Conservation (phyloP, 2,329 filamentous ascomycete species). For the Bipolaris sorokiniana region DNA sequence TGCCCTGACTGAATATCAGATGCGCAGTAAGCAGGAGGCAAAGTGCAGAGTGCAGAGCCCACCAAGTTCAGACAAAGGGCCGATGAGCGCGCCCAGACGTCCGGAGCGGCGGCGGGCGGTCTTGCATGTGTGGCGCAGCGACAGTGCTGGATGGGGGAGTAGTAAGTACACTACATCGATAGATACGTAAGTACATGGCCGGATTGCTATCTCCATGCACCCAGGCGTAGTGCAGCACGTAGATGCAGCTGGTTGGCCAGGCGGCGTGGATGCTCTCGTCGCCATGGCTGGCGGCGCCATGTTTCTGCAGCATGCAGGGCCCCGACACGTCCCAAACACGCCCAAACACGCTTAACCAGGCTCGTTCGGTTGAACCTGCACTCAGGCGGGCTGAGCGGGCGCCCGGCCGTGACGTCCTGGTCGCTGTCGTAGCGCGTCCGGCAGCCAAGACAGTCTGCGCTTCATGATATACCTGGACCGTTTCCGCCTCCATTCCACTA, state of each 20-base stretch:
- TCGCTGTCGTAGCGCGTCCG: slow-evolving; percentile 3
- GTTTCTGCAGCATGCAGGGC: slow-evolving; percentile 1
- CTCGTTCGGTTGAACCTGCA: slow-evolving; percentile 1
- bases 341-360: background rate
- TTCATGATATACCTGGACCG: slow-evolving; percentile 24
- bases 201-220: too few relatives aligned
- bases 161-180: too few relatives aligned
- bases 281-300: background rate
- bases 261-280: background rate
- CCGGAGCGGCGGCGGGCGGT: background rate
- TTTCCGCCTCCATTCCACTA: slow-evolving; percentile 19
- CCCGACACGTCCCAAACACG: background rate
- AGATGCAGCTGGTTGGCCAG: background rate
- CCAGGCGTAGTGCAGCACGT: too few relatives aligned
- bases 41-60: background rate
- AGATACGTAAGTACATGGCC: too few relatives aligned
- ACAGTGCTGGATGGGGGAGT: background rate
- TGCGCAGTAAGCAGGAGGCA: background rate
- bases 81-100: background rate
- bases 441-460: slow-evolving; percentile 25
- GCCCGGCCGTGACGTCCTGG: slow-evolving; percentile 22
- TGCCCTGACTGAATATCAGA: too few relatives aligned
- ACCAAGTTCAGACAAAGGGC: background rate
- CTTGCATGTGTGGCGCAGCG: background rate
- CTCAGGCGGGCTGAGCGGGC: slow-evolving; percentile 4